These are phyloP conservation scores for Arabidopsis arenosa DNA, from an alignment of 345 rosid species.

Conservation along the genomic window DNA sequence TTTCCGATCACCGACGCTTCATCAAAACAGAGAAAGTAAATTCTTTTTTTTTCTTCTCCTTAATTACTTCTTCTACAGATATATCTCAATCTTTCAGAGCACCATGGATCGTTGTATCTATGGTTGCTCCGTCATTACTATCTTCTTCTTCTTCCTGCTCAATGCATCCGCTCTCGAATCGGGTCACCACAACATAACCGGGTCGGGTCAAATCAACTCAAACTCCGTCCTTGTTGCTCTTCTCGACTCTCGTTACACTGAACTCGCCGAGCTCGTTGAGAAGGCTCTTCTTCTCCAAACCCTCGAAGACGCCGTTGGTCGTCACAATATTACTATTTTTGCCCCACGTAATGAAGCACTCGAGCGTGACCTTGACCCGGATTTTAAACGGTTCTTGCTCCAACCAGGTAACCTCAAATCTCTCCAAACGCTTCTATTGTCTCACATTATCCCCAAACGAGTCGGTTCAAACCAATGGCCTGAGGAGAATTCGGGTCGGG, in stretches of 20 bases:
- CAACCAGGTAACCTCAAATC: conserved; percentile 80
- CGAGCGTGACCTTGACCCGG: conserved; percentile 76
- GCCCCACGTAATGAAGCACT: conserved; percentile 82
- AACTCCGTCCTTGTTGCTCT: conserved; percentile 80
- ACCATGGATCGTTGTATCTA: conserved; percentile 48
- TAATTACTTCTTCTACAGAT: background rate
- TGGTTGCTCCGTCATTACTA: conserved; percentile 41
- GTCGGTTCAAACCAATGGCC: conserved; percentile 57
- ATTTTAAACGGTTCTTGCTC: conserved; percentile 76
- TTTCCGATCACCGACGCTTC: conserved; percentile 36
- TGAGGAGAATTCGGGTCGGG: conserved; percentile 14
- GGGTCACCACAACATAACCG: conserved; percentile 40
- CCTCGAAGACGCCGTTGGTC: conserved; percentile 66
- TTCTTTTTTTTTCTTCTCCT: background rate
- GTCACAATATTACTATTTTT: conserved; percentile 71
- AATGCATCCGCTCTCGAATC: conserved; percentile 24
- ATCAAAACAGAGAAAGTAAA: background rate
- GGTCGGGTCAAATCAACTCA: conserved; percentile 64
- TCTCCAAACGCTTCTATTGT: conserved; percentile 62
- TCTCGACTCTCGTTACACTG: conserved; percentile 84
- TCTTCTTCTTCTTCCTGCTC: conserved; percentile 30
- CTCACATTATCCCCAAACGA: conserved; percentile 67
- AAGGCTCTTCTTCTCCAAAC: conserved; percentile 75
- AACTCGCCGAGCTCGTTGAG: conserved; percentile 75
- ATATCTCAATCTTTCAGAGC: conserved; percentile 33